Evolutionary conservation across 331 rosid species (phyloP), one percentile per base, ranked within the genome.

Genomic region (Quercus phellos): DNA sequence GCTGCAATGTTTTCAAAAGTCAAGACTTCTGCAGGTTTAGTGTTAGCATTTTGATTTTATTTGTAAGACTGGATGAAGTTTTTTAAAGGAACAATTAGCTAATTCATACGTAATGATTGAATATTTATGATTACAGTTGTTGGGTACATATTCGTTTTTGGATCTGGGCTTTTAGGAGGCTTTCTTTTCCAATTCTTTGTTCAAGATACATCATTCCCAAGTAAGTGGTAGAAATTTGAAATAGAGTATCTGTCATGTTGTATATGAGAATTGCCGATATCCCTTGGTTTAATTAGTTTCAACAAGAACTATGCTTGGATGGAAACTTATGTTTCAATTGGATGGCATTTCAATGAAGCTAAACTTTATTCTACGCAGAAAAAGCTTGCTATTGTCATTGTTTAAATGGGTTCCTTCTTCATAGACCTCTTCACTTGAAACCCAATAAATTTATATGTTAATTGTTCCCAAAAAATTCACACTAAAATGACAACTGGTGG

Each of bases 1-100:
- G 91, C 98, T 69, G 78, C 91, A 66, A 51, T 87, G 81, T 92
- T 94, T 82, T 80, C 96, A 80, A 84, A 79, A 79, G 88, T 87
- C 32, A 90, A 88, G 85, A 92, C 95, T 74, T 89, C 98, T 77
- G 77, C 96, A 94, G 97, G 99, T 94, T 90, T 82, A 87, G 70
- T 38, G 67, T 32, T 55, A 35, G 27, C 64, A 19, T 55, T 74
- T 77, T 72, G 35, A 21, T n/a, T 51, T 71, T 67, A 30, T 34
- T 76, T 38, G 54, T 51, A 34, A 43, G 34, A 12, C 30, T 12
- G 11, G 43, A 35, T 61, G 53, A 58, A 35, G 19, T 70, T 81
- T 70, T 72, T 6, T 56, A 61, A 63, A 63, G 18, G 9, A 70
- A 67, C 64, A 61, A 69, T 68, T 75, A 26, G 42, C 56, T 75